Evolutionary conservation across 768 basidiomycete species (phyloP), one percentile per base, ranked within the genome.

Genomic region (Lactarius psammicola): DNA sequence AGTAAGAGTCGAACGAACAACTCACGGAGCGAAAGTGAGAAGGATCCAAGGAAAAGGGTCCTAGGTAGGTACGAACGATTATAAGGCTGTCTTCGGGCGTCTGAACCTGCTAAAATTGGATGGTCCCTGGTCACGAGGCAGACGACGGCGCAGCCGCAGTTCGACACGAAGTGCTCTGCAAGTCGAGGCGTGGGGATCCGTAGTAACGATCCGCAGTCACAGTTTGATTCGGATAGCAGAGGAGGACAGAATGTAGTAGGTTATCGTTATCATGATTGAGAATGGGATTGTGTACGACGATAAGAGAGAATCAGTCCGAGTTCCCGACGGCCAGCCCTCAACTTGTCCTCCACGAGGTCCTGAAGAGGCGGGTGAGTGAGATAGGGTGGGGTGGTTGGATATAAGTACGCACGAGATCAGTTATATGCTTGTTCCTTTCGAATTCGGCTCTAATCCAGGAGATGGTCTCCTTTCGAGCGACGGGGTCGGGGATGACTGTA

Each of bases 381-480:
- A 68, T 30, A 38, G n/a, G 30, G 54, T 51, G 59, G 67, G 46
- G 46, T 11, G 17, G 2, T n/a, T 56, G 44, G 54, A 61, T n/a
- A 13, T n/a, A 13, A 46, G 26, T 34, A 71, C 82, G 60, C 70
- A 92, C 90, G 67, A 79, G 74, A 72, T 92, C 87, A 13, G 79
- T 74, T 46, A 89, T 71, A 71, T 85, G 73, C 65, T 75, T 81
- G 70, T 85, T 86, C 65, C 85, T 78, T 72, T 90, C 87, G 69
- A 92, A 84, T 75, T 92, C 89, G 57, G 77, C 72, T 33, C 91
- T 85, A 74, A 92, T 84, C 89, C 90, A 93, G 26, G 74, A 71
- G 8, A 91, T 75, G 0, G 90, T 90, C 71, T 92, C 90, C 65
- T 75, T 75, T 65, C 90, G 82, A 33, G 87, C 80, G 64, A 73